Evolutionary conservation across 139 green algal species (phyloP).

Genomic region (Picochlorum sp.): DNA sequence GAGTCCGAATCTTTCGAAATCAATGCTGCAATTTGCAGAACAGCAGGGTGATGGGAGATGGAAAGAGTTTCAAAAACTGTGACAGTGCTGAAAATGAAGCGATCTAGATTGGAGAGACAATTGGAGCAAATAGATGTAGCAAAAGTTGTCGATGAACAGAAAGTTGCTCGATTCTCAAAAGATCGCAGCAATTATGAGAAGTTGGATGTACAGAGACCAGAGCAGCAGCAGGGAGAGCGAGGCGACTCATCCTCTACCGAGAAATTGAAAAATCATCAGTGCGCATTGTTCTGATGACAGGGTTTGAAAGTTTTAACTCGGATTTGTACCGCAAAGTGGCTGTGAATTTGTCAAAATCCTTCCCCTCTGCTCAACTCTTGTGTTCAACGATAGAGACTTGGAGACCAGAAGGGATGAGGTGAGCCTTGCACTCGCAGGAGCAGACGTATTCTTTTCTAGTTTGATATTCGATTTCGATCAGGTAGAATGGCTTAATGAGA

Average conservation of each 20-base stretch:
- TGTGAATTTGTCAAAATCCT: conserved; percentile 18
- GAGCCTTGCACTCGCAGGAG: conserved; percentile 60
- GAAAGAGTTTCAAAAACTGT: conserved; percentile 50
- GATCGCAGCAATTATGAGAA: conserved; percentile 1
- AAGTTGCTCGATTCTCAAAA: not conserved
- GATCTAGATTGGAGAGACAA: conserved; percentile 4
- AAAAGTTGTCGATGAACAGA: conserved; percentile 4
- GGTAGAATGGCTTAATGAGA: conserved; percentile 82
- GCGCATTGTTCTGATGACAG: conserved; percentile 85
- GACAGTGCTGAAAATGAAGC: conserved; percentile 47
- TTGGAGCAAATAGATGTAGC: no score
- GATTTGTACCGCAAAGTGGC: conserved; percentile 69
- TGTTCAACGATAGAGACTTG: conserved; percentile 92
- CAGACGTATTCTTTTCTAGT: conserved; percentile 87
- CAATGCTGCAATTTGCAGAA: conserved; percentile 41
- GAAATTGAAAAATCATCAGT: conserved; percentile 14
- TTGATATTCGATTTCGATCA: conserved; percentile 97
- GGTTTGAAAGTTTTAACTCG: conserved; percentile 97
- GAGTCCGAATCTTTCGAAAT: conserved; percentile 11
- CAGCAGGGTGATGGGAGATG: conserved; percentile 32
- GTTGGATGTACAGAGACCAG: not conserved
- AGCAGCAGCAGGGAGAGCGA: not conserved
- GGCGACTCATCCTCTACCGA: not conserved
- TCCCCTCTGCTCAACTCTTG: conserved; percentile 44
- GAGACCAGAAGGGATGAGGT: conserved; percentile 39